phyloP scores from a whole-genome alignment of 257 asterid genomes.

The Thymus quinquecostatus region DNA sequence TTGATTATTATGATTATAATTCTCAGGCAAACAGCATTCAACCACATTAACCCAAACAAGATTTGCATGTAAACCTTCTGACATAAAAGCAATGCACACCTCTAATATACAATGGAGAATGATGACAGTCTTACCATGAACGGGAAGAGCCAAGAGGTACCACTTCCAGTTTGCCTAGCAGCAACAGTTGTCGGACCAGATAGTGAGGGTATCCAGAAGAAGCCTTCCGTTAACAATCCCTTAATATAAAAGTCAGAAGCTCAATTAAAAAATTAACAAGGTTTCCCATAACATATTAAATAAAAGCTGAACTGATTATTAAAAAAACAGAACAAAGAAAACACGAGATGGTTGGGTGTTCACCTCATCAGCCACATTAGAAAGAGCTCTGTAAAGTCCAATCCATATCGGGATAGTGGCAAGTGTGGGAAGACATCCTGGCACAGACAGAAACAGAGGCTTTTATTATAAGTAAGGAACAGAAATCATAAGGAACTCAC shows the following conservation, averaged over 20 bases:
- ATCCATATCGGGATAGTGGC: conserved; percentile 99
- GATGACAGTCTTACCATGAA: conserved; percentile 67
- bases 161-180: conserved; percentile 90
- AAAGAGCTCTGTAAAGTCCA: conserved; percentile 98
- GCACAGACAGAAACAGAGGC: conserved; percentile 23
- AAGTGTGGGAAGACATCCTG: conserved; percentile 98
- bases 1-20: neutral
- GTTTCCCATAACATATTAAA: conserved; percentile 16
- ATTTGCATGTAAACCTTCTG: conserved; percentile 2
- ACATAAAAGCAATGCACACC: neutral
- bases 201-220: conserved; percentile 98
- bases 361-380: conserved; percentile 98
- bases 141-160: conserved; percentile 96
- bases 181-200: conserved; percentile 95
- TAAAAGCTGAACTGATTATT: neutral
- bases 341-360: conserved; percentile 8
- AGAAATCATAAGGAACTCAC: conserved; percentile 12
- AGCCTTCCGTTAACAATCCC: conserved; percentile 98
- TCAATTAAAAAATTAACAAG: conserved; percentile 14
- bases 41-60: conserved; percentile 17
- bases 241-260: conserved; percentile 34
- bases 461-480: conserved; percentile 9
- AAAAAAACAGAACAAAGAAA: conserved; percentile 14
- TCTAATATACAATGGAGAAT: conserved; percentile 26
- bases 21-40: neutral